These are phyloP conservation scores for sweet orange (Citrus sinensis) DNA, from an alignment of 345 rosid species.

Conservation along the genomic window DVS_A1.0 CM039164.1:2737001-2737500, in stretches of 20 bases:
- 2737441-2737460: conserved; percentile 75
- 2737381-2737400: conserved; percentile 80
- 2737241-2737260: conserved; percentile 59
- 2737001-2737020: conserved; percentile 68
- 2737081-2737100: conserved; percentile 53
- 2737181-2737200: conserved; percentile 71
- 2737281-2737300: conserved; percentile 69
- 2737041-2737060: conserved; percentile 52
- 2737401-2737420: conserved; percentile 77
- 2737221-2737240: conserved; percentile 50
- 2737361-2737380: conserved; percentile 80
- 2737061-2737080: conserved; percentile 60
- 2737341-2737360: conserved; percentile 72
- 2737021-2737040: conserved; percentile 60
- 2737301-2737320: conserved; percentile 85
- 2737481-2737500: conserved; percentile 79
- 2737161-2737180: conserved; percentile 85
- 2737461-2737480: conserved; percentile 84
- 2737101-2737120: conserved; percentile 56
- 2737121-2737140: conserved; percentile 55
- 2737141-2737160: conserved; percentile 62
- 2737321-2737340: conserved; percentile 82
- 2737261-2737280: conserved; percentile 70
- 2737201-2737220: conserved; percentile 72
- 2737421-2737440: conserved; percentile 66